These are phyloP conservation scores for Cryptococcus floricola DNA, from an alignment of 1,284 basidiomycete species.

Conservation along the genomic window DNA sequence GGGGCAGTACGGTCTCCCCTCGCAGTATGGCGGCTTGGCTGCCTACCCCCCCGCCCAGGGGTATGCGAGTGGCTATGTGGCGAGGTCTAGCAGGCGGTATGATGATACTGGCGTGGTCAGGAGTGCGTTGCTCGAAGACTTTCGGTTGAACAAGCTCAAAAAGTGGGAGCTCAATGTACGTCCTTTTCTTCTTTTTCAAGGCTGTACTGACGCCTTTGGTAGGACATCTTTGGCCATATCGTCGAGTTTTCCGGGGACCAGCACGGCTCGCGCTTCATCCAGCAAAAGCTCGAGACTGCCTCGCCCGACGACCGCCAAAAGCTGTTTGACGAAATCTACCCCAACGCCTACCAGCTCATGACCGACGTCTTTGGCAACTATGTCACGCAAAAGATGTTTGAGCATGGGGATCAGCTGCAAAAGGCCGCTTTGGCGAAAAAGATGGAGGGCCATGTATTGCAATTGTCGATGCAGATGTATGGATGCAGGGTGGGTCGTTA, in stretches of 20 bases:
- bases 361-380: slow-evolving; percentile 98
- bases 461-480: slow-evolving; percentile 87
- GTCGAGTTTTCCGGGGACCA: slow-evolving; percentile 94
- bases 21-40: slow-evolving; percentile 45
- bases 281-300: slow-evolving; percentile 75
- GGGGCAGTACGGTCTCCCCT: slow-evolving; percentile 1
- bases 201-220: background rate
- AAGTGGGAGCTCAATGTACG: slow-evolving; percentile 75
- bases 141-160: slow-evolving; percentile 68
- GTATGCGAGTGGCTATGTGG: slow-evolving; percentile 1
- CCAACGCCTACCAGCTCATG: slow-evolving; percentile 74
- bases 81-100: slow-evolving; percentile 6
- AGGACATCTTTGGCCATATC: slow-evolving; percentile 77
- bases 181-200: background rate
- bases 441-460: slow-evolving; percentile 75
- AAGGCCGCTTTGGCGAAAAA: slow-evolving; percentile 66
- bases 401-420: slow-evolving; percentile 76
- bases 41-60: slow-evolving; percentile 23
- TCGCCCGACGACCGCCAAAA: slow-evolving; percentile 70
- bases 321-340: slow-evolving; percentile 89
- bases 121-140: slow-evolving; percentile 63
- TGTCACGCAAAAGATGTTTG: slow-evolving; percentile 91
- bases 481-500: slow-evolving; percentile 60
- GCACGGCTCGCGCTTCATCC: slow-evolving; percentile 85
- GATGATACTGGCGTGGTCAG: slow-evolving; percentile 13